Evolutionary conservation across 352 stramenopile genomes (phyloP).

Genomic region (Globisporangium nunn): DNA sequence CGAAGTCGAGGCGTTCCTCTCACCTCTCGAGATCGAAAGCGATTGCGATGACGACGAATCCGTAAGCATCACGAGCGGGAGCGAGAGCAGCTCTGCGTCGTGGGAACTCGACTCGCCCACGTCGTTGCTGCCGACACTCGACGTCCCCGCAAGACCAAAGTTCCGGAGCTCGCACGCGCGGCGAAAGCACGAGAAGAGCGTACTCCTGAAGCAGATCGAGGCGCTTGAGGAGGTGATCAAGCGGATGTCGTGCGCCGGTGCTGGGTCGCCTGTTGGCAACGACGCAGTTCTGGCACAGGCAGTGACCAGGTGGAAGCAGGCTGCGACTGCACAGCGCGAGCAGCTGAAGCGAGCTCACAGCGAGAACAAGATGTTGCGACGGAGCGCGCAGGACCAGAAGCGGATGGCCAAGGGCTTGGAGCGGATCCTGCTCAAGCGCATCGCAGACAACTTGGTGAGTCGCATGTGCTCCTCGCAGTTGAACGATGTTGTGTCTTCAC

Average conservation of each 20-base stretch:
- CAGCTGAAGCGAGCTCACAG: constrained; percentile 4
- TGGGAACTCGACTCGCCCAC: neutral
- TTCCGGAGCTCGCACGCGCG: constrained; percentile 1
- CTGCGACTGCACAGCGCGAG: constrained; percentile 3
- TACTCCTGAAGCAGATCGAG: neutral
- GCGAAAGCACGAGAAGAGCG: neutral
- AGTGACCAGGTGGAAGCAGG: neutral
- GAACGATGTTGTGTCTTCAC: neutral
- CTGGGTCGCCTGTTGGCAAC: neutral
- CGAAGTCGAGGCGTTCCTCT: neutral
- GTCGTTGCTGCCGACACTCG: neutral
- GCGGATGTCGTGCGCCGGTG: neutral
- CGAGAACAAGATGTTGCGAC: constrained; percentile 13
- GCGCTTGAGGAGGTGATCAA: neutral
- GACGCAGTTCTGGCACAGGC: neutral
- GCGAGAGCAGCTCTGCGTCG: neutral
- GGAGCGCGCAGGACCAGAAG: constrained; percentile 12
- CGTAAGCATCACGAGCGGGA: neutral
- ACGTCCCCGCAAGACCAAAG: neutral
- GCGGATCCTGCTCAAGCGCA: constrained; percentile 16
- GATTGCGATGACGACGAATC: neutral
- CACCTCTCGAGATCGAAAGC: neutral
- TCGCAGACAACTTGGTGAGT: neutral
- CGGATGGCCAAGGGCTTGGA: constrained; percentile 18
- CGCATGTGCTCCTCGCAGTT: neutral